phyloP scores from a whole-genome alignment of 129 eudicot genomes.

The Cynara cardunculus region DNA sequence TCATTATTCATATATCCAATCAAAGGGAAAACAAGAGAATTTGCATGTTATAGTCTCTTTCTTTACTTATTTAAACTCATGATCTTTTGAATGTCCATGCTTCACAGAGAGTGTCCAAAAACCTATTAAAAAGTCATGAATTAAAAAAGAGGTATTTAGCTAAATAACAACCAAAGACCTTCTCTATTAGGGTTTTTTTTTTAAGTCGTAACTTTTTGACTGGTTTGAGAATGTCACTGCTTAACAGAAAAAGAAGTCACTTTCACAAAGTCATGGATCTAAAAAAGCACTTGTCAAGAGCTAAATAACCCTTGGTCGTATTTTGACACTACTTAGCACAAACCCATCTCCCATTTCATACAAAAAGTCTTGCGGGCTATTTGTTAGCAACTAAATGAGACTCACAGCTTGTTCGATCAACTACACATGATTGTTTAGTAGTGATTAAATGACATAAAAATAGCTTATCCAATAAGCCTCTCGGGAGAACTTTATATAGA shows the following conservation, averaged over 20 bases:
- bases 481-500: no score
- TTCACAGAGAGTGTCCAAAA: background rate
- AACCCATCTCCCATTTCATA: constrained; percentile 15
- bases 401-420: no score
- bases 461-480: no score
- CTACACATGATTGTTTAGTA: no score
- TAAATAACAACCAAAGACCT: background rate
- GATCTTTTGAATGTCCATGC: background rate
- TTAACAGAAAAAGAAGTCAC: background rate
- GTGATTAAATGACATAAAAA: no score
- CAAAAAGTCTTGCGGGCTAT: no score
- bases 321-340: background rate
- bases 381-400: no score
- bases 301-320: background rate
- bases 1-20: background rate
- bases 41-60: background rate
- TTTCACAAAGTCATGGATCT: background rate
- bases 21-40: constrained; percentile 3
- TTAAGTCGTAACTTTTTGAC: no score
- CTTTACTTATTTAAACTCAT: background rate
- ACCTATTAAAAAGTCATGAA: background rate
- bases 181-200: background rate
- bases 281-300: background rate
- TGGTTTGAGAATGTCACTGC: background rate
- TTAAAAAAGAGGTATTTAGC: background rate